Evolutionary conservation across 768 basidiomycete species (phyloP).

Genomic region (Clavaria fumosa): DNA sequence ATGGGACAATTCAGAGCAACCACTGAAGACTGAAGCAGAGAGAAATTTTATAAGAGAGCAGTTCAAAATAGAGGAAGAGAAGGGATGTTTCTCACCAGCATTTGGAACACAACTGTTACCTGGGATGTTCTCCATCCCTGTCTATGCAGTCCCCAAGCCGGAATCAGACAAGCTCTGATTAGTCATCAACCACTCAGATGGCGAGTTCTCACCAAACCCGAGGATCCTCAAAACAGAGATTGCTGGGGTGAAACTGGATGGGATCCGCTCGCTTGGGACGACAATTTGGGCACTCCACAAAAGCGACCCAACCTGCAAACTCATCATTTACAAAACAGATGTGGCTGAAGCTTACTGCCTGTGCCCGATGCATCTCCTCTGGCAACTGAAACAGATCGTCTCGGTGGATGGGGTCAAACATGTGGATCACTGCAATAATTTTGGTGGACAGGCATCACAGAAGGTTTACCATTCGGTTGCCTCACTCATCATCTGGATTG

Average conservation of each 20-base stretch:
- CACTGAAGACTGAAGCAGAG: conserved; percentile 4
- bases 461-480: conserved; percentile 19
- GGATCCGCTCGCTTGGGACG: conserved; percentile 1
- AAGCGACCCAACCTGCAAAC: not conserved
- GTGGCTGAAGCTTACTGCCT: conserved; percentile 22
- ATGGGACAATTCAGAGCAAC: conserved; percentile 7
- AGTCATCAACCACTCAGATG: conserved; percentile 23
- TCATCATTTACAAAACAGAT: conserved; percentile 22
- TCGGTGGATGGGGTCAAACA: conserved; percentile 11
- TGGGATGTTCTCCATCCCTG: conserved; percentile 22
- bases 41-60: conserved; percentile 11
- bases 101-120: conserved; percentile 17
- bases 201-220: conserved; percentile 8
- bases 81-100: conserved; percentile 9
- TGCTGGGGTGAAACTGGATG: not conserved
- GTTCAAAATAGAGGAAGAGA: conserved; percentile 10
- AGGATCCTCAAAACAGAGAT: not conserved
- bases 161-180: conserved; percentile 18
- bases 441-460: conserved; percentile 13
- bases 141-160: conserved; percentile 21
- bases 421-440: conserved; percentile 15
- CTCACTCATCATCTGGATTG: conserved; percentile 24
- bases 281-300: conserved; percentile 15
- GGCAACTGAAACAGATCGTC: conserved; percentile 27
- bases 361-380: conserved; percentile 22